Base-by-base conservation (phyloP, 2,329 filamentous ascomycete species). In the Tricladium varicosporioides region DNA sequence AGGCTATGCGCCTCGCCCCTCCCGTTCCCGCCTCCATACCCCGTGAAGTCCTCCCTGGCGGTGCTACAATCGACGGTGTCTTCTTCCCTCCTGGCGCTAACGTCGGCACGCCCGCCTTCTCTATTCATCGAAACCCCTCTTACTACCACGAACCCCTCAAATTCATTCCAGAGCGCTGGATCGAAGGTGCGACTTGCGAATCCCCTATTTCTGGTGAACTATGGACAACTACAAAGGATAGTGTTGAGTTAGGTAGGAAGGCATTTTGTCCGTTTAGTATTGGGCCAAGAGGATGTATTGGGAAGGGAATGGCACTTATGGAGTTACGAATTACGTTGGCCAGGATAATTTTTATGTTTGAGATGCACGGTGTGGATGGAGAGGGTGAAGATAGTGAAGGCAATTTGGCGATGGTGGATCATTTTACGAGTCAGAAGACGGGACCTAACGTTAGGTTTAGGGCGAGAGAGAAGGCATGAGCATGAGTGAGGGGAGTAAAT, bases 81-180 rank as follows among this genome's bases (percentile, higher is more conserved):
- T 54, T 51, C 16, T 54, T 73, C 15, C 71, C 76, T 1, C 69
- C 67, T n/a, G 77, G 76, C 8, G 74, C 72, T 11, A 71, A 76
- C 56, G 73, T 74, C 44, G 76, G 76, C 1, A 75, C 74, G 5
- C 72, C 74, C 1, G 70, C 71, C 14, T 79, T 75, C 67, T 71
- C 73, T 0, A 73, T 78, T 42, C 76, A 78, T 56, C 75, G 76
- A 32, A 72, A 77, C 51, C 62, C 71, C 1, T 56, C 68, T 8
- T 78, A 78, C 68, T 78, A 74, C 64, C 72, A 72, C 1, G 63
- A 72, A 31, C 72, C 76, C 1, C 70, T 71, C 51, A 55, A 59
- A 0, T 79, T 72, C 59, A 58, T 72, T 13, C 77, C 77, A 1
- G 75, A 79, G 63, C 71, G 77, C 16, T 79, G 76, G 77, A 72